These are phyloP conservation scores for Exophiala dermatitidis DNA, from an alignment of 2,329 filamentous ascomycete genomes.

Conservation along the genomic window DNA sequence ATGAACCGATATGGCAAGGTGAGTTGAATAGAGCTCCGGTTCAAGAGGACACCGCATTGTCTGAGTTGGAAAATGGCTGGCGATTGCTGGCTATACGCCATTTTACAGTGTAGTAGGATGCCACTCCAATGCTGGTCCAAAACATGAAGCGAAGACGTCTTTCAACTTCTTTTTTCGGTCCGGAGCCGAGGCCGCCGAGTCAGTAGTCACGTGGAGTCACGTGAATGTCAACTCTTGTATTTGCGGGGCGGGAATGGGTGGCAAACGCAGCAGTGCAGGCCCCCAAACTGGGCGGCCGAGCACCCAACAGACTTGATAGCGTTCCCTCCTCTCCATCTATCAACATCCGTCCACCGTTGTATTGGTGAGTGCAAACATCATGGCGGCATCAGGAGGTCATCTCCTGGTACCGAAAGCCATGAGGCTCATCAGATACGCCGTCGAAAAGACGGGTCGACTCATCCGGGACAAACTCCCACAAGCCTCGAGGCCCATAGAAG, in stretches of 20 bases:
- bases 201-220: background rate
- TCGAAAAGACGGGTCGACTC: constrained; percentile 41
- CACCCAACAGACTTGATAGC: background rate
- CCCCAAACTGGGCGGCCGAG: background rate
- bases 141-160: too few relatives aligned
- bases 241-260: background rate
- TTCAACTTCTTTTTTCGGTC: too few relatives aligned
- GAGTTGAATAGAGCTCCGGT: too few relatives aligned
- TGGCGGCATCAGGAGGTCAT: constrained; percentile 45
- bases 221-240: background rate
- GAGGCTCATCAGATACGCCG: constrained; percentile 42
- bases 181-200: too few relatives aligned
- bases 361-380: constrained; percentile 29
- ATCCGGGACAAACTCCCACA: constrained; percentile 40
- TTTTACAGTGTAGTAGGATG: too few relatives aligned
- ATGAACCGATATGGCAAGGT: too few relatives aligned
- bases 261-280: background rate
- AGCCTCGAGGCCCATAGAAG: constrained; percentile 24
- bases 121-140: too few relatives aligned
- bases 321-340: constrained; percentile 30
- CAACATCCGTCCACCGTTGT: constrained; percentile 32
- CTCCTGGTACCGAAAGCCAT: constrained; percentile 45
- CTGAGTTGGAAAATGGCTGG: too few relatives aligned
- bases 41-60: too few relatives aligned
- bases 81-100: too few relatives aligned